Base-by-base conservation (phyloP, 108 stramenopile genomes). In the Nannochloropsis gaditana region DNA sequence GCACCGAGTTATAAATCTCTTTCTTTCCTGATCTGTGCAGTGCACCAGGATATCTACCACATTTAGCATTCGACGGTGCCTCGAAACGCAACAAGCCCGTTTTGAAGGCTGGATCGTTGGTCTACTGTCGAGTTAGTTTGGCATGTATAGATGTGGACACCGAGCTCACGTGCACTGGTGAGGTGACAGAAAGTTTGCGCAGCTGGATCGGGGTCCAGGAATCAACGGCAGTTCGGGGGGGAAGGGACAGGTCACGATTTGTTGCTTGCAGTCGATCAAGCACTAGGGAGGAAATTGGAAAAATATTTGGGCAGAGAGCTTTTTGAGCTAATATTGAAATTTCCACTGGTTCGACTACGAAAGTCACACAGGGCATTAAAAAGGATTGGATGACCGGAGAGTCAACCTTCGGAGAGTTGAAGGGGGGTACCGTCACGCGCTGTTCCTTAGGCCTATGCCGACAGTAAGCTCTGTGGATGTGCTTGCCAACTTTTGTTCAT, bases 341-440 rank as follows among this genome's bases (percentile, higher is more conserved):
- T 50, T 50, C 15, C 47, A 11, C 47, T 50, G 47, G 1, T 50
- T 50, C 47, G 47, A 10, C 10, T 15, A 50, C 15, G 11, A 50
- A 10, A 50, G 47, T 50, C 10, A 50, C 47, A 42, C 87, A 87
- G 44, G 87, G 87, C 31, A 41, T 85, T 9, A 89, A 88, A 82
- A 89, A 89, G 83, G 89, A 88, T 43, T 89, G 89, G 89, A 89
- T 88, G 88, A 88, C 89, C 9, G 87, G 89, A 4, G 85, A 89
- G 85, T 45, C 87, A 31, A 88, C 88, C 19, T 89, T 88, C 42
- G 88, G 88, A 17, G 88, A 88, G 84, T 84, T 88, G 9, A 87
- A 44, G 9, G 88, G 87, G 43, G 88, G 88, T 80, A 85, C 82
- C 41, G 43, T 87, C 42, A 83, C 85, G 41, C 86, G 88, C n/a